Base-by-base conservation (phyloP, 2,329 filamentous ascomycete species). In the Neopestalotiopsis sp. region DNA sequence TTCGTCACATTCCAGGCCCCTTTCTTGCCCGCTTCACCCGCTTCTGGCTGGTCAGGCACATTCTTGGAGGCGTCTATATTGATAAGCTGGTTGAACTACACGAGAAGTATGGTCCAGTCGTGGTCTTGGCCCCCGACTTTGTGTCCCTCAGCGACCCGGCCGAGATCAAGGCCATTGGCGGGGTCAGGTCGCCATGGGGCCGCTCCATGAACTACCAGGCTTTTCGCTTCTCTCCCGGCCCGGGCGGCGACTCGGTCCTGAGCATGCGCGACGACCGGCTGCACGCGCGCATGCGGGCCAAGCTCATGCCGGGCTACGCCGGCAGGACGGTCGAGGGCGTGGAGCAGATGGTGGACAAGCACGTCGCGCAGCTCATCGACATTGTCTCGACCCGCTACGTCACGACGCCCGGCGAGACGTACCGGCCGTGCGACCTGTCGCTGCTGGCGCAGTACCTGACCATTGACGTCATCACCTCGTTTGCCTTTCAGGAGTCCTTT, bases 241-340 rank as follows among this genome's bases (percentile, higher is more conserved):
- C 60, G 38, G 60, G 4, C 30, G 60, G 60, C 60, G 60, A 63
- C 60, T 63, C 34, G 30, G 38, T 63, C 9, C 28, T 63, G 34
- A 63, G 60, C 0, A 78, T 83, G 49, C 79, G 83, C 57, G 80
- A 89, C 67, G 84, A 86, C 56, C 80, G 74, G 14, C 76, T 78
- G 61, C 86, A 85, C 74, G 76, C 74, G 9, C 73, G 74, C 56
- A 74, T 85, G 42, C 79, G 82, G 14, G 81, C 83, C 14, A 85
- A 86, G 71, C 84, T 67, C 73, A 79, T 28, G 52, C 59, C n/a
- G 10, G 49, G 74, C 71, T 88, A 88, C 71, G 81, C 84, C 3
- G 86, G 85, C 6, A 85, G 86, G 70, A 87, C 88, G 49, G 85
- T 87, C n/a, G 79, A 82, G 3, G 76, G 78, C 5, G 74, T 88